Conservation (phyloP, 2,329 filamentous ascomycete genomes). For the Penicillium brevicompactum region DNA sequence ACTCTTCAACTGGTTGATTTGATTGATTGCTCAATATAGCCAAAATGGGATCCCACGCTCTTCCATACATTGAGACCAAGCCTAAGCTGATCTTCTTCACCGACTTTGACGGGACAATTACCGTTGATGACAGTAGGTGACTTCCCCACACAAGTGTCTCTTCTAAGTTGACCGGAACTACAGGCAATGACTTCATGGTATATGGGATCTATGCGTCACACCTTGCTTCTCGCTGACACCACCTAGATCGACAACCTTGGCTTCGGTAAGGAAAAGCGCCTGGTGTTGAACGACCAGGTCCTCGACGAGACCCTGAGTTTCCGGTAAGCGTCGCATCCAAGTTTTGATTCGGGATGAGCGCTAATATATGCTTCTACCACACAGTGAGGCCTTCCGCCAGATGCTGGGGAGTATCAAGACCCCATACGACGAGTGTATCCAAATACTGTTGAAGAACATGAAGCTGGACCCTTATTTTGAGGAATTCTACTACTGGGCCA, state of each 20-base stretch:
- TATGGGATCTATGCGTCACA: constrained; percentile 6
- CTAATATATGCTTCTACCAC: constrained; percentile 9
- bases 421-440: constrained; percentile 80
- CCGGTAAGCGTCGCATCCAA: constrained; percentile 51
- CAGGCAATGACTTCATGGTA: constrained; percentile 68
- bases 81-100: constrained; percentile 98
- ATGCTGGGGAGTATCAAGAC: constrained; percentile 88
- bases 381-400: constrained; percentile 75
- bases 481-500: constrained; percentile 82
- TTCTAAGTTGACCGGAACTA: constrained; percentile 14
- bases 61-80: constrained; percentile 54
- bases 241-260: constrained; percentile 85
- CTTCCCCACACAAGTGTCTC: not conserved
- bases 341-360: not conserved
- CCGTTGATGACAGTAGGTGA: constrained; percentile 65
- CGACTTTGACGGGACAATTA: constrained; percentile 97
- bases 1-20: not conserved
- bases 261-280: constrained; percentile 72
- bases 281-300: constrained; percentile 73
- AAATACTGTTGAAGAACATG: constrained; percentile 78
- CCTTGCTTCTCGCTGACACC: constrained; percentile 35
- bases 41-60: constrained; percentile 33
- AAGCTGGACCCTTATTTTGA: constrained; percentile 85
- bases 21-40: not conserved
- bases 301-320: constrained; percentile 72